Evolutionary conservation across 176 grass and related monocot genomes (phyloP).

Genomic region (Rhipidocladum racemiflorum): DNA sequence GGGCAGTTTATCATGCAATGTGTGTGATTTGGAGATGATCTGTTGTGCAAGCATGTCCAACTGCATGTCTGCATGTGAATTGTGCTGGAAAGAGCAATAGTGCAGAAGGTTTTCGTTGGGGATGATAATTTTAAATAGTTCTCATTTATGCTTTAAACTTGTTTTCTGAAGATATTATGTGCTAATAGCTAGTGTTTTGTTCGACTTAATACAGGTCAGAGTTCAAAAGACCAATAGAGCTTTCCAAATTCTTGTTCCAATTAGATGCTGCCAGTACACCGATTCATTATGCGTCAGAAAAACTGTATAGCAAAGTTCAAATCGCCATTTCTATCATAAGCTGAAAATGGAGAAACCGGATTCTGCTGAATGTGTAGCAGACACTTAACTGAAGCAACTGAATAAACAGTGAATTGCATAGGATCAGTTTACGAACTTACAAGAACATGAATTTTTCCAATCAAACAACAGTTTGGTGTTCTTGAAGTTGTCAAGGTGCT

Average conservation of each 20-base stretch:
- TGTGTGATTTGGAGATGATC: slow-evolving; percentile 25
- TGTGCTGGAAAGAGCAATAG: slow-evolving; percentile 28
- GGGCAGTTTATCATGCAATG: slow-evolving; percentile 26
- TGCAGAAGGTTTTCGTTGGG: slow-evolving; percentile 12
- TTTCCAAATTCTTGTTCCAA: background rate
- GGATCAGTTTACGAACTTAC: background rate
- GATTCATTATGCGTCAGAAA: background rate
- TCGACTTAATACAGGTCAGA: background rate
- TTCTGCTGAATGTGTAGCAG: background rate
- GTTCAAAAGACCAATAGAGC: background rate
- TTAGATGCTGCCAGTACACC: background rate
- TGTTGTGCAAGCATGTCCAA: slow-evolving; percentile 39
- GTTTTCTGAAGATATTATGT: background rate
- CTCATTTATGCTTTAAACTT: background rate
- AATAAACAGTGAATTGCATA: background rate
- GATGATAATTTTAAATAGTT: background rate
- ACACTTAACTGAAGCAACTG: background rate
- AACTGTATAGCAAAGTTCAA: background rate
- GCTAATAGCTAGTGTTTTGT: background rate
- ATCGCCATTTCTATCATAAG: background rate
- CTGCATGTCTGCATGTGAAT: slow-evolving; percentile 29
- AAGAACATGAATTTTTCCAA: background rate
- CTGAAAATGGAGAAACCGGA: background rate
- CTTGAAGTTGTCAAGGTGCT: slow-evolving; percentile 8
- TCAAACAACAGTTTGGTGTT: slow-evolving; percentile 10